phyloP scores from a whole-genome alignment of 768 basidiomycete genomes.

The Hygrocybe coccinea region DNA sequence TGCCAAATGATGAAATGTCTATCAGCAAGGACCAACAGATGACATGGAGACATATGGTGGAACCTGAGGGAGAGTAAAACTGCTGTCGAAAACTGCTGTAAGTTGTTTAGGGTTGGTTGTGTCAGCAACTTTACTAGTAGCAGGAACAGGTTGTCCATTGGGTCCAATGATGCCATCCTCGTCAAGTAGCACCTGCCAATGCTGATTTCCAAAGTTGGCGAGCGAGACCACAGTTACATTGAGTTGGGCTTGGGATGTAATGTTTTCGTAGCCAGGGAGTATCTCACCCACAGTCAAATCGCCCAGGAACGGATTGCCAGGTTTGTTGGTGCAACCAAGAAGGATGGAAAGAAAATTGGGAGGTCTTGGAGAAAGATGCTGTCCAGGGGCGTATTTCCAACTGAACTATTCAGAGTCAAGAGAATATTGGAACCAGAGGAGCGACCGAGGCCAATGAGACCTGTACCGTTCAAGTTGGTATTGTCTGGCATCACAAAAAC shows the following conservation, averaged over 20 bases:
- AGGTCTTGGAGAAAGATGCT: conserved; percentile 59
- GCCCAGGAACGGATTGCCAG: conserved; percentile 48
- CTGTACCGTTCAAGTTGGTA: conserved; percentile 7
- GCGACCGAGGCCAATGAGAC: conserved; percentile 23
- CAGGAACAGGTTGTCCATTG: conserved; percentile 45
- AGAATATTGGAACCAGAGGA: conserved; percentile 16
- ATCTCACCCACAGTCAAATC: conserved; percentile 60
- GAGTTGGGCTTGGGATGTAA: conserved; percentile 49
- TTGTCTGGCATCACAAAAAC: conserved; percentile 9
- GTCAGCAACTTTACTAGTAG: conserved; percentile 43
- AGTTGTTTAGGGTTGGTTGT: conserved; percentile 41
- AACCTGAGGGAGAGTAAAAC: conserved; percentile 64
- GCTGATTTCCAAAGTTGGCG: conserved; percentile 6
- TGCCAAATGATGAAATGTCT: conserved; percentile 14
- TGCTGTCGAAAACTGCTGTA: conserved; percentile 64
- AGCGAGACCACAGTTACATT: conserved; percentile 34
- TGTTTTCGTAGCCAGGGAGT: conserved; percentile 42
- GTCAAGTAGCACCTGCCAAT: conserved; percentile 52
- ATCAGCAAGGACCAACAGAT: too few relatives aligned
- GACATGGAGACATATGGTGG: conserved; percentile 36
- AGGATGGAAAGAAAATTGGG: conserved; percentile 61
- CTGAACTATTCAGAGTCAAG: conserved; percentile 5
- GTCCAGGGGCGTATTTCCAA: conserved; percentile 55
- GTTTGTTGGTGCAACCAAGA: conserved; percentile 55
- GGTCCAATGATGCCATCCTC: conserved; percentile 58